Evolutionary conservation across 2,329 filamentous ascomycete species (phyloP).

Genomic region (Trichoderma lentiforme): DNA sequence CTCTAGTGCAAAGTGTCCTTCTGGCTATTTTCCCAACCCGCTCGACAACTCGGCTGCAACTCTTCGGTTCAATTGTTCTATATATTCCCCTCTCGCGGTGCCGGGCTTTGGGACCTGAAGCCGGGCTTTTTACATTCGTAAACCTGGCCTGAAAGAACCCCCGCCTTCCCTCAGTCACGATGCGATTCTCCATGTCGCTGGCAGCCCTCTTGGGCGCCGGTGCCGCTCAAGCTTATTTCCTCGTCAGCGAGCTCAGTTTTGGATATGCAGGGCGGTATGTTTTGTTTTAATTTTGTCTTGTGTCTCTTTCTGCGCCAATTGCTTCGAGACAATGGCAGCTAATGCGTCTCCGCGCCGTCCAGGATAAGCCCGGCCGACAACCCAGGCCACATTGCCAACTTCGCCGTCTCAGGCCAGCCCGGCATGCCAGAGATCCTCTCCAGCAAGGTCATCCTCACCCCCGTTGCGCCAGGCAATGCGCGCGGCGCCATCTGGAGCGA

Average conservation of each 20-base stretch:
- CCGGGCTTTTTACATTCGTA: neutral
- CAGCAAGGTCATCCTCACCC: conserved; percentile 89
- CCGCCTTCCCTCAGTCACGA: conserved; percentile 29
- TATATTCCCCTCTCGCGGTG: neutral
- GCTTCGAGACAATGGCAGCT: neutral
- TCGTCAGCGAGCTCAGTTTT: conserved; percentile 74
- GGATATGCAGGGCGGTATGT: conserved; percentile 62
- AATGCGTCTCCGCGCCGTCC: conserved; percentile 13
- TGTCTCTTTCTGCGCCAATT: neutral
- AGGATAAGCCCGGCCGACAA: conserved; percentile 63
- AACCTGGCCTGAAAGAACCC: neutral
- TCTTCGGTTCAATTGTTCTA: neutral
- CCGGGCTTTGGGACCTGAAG: neutral
- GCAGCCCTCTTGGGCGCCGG: conserved; percentile 44
- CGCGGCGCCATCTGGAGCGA: conserved; percentile 82
- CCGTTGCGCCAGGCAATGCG: conserved; percentile 79
- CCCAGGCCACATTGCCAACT: conserved; percentile 51
- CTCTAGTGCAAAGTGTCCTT: conserved; percentile 31
- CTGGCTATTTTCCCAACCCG: conserved; percentile 18
- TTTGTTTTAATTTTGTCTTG: no score
- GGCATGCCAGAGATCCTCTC: conserved; percentile 65
- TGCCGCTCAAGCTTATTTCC: conserved; percentile 59
- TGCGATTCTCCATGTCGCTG: conserved; percentile 44
- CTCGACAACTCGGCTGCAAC: neutral
- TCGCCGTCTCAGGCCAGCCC: conserved; percentile 53